Evolutionary conservation across 192 early-diverging fungal genomes (phyloP).

Genomic region (Umbelopsis sp.): DNA sequence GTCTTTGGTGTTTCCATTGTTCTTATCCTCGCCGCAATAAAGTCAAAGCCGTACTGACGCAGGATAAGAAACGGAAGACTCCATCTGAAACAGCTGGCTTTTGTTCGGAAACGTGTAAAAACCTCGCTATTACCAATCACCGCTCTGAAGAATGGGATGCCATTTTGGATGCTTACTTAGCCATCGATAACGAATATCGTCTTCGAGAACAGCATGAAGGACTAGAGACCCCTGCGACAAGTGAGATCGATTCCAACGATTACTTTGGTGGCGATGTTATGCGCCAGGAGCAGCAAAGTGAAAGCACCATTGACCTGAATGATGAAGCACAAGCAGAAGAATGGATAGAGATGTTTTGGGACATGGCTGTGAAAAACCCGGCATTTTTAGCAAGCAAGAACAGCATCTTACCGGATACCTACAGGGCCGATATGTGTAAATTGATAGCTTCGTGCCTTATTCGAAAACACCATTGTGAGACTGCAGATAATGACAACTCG

Average conservation of each 20-base stretch:
- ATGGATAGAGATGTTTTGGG: slow-evolving; percentile 25
- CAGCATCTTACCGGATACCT: background rate
- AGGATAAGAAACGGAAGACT: background rate
- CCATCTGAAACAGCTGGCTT: slow-evolving; percentile 19
- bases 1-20: slow-evolving; percentile 32
- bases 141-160: background rate
- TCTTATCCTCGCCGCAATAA: slow-evolving; percentile 30
- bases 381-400: background rate
- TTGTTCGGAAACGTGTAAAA: slow-evolving; percentile 32
- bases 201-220: background rate
- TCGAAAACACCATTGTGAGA: background rate
- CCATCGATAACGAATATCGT: slow-evolving; percentile 22
- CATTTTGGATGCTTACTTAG: background rate
- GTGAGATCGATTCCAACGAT: background rate
- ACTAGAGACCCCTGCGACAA: slow-evolving; percentile 8
- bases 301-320: background rate
- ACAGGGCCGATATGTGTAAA: slow-evolving; percentile 27
- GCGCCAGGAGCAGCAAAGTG: background rate
- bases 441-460: slow-evolving; percentile 31
- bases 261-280: background rate
- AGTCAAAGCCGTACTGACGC: slow-evolving; percentile 3
- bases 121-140: background rate
- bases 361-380: background rate
- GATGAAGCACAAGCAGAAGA: background rate
- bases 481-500: background rate